Base-by-base conservation (phyloP, 148 eudicot species). In the Silene latifolia region DNA sequence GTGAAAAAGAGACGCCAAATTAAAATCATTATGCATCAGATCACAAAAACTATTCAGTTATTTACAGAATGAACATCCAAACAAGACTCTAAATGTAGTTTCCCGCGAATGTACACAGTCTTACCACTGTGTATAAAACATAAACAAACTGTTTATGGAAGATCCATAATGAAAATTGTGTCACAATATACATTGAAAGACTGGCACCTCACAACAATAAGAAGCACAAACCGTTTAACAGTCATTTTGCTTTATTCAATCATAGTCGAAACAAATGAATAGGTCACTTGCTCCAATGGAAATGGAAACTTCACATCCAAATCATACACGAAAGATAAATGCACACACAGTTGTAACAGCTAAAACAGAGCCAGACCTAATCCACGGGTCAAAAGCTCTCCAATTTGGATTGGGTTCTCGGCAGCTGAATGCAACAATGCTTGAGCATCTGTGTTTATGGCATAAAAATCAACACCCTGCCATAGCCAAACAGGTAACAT, bases 321-420 rank as follows among this genome's bases (percentile, higher is more conserved):
- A 35, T 4, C 17, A 8, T 17, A 48, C 54, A 54, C n/a, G 39
- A 35, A 15, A 19, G 21, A 57, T 15, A 13, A 11, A 20, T 48
- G 58, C 59, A 72, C 14, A 63, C 19, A 78, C 12, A 20, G 25
- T 48, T 56, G 57, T 21, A 13, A 58, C 12, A 66, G 19, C 9
- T 7, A 72, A n/a, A 59, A 68, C 76, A 83, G 83, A 35, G 79
- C 70, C 85, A 74, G 77, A 95, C 99, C 99, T 78, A 95, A 88
- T 80, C 99, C 99, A 78, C 99, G 99, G 48, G 99, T 95, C 87
- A 95, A 86, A 78, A 95, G 92, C 81, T 95, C 98, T 81, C 98
- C 98, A 75, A 95, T 95, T 78, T 92, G 97, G 80, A 95, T 85
- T 4, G 98, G 99, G 83, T 90, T 82, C 79, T 85, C 87, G 46